Conservation (phyloP, 176 grass and related monocot species). For the Carex pumila region DNA sequence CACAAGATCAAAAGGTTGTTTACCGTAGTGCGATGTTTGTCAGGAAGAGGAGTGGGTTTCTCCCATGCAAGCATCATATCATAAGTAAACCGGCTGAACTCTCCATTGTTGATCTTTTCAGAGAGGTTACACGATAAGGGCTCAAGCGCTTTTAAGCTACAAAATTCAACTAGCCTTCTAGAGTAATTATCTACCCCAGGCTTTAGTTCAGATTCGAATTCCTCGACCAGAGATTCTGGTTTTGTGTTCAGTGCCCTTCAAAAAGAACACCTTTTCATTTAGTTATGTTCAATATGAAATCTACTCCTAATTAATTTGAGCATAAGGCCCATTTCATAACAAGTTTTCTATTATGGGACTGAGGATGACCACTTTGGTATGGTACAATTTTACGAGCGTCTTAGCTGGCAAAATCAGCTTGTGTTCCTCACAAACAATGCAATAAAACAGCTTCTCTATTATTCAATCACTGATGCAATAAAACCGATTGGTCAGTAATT, state of each 20-base stretch:
- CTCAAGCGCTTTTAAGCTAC: conserved; percentile 51
- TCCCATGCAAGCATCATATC: conserved; percentile 99
- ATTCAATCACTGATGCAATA: neutral
- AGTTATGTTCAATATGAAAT: neutral
- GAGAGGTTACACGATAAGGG: conserved; percentile 36
- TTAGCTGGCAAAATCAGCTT: neutral
- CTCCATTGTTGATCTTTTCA: conserved; percentile 54
- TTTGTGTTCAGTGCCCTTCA: conserved; percentile 50
- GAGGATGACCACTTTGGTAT: neutral
- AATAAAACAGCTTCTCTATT: neutral
- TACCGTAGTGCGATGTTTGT: conserved; percentile 44
- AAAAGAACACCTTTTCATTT: neutral
- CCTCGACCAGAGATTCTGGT: conserved; percentile 40
- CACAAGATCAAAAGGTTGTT: neutral
- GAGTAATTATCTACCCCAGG: conserved; percentile 56
- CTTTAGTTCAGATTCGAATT: conserved; percentile 47
- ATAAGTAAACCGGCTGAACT: conserved; percentile 61
- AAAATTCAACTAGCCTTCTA: conserved; percentile 74
- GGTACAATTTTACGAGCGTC: neutral
- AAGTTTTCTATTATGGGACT: neutral
- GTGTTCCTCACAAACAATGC: neutral
- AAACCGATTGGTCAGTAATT: neutral
- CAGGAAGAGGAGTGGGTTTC: conserved; percentile 29
- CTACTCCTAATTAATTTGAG: neutral
- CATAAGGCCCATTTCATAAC: neutral